Evolutionary conservation across 257 asterid genomes (phyloP), one percentile per base, ranked within the genome.

Genomic region (Eustoma russellianum): DNA sequence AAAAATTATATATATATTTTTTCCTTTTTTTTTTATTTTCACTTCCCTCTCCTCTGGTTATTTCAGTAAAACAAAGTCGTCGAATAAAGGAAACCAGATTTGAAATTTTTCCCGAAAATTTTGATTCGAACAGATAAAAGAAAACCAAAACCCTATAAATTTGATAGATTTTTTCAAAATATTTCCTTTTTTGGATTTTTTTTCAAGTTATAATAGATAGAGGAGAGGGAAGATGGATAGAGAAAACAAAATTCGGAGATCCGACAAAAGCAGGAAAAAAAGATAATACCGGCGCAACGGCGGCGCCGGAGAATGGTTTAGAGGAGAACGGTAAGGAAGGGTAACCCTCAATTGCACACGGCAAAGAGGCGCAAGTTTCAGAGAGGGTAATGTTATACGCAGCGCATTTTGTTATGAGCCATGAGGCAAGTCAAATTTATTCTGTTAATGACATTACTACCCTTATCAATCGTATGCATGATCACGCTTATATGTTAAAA

Each of bases 11-110:
- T 66, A 75, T 50, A 35, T 54, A 41, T 33, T 14, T 34, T 78
- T 79, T 72, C 64, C 15, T 7, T 55, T 77, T 83, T 75, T 79
- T 71, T 65, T 13, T 59, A 60, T 71, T 70, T 59, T 63, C 19
- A 54, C 94, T 85, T 89, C 94, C 95, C 97, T 79, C 94, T 83
- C 94, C 94, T 81, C 90, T 79, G 69, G 74, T 85, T 89, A 77
- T 80, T 85, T 40, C 52, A 67, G 61, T 55, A 63, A 62, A 74
- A 51, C 50, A 59, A 66, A 53, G 49, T 43, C 46, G 53, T 56
- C 16, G 44, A 58, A 61, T 56, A 45, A 55, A 34, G 47, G 33
- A 17, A 34, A 17, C 46, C 24, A 51, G 41, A 59, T 49, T 45
- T 33, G 56, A 53, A 34, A n/a, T 8, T 18, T 13, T 28, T 17